Percentiles rank a stretch among this genome's conserved stretches.
Evolutionary conservation across 345 rosid species (phyloP).

Genomic region (Boechera divaricarpa): DNA sequence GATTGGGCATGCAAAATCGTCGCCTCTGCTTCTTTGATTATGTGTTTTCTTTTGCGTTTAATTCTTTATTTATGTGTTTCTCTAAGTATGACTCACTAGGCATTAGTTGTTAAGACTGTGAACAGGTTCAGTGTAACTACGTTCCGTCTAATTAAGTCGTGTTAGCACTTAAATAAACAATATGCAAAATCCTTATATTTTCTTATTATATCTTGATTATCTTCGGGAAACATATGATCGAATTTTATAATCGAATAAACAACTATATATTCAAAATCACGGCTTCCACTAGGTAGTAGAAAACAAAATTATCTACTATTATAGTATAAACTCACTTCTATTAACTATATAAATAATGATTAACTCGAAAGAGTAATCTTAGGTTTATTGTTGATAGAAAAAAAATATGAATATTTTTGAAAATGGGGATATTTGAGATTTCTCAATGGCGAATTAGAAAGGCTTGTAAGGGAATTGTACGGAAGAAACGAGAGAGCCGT

Average conservation of each 20-base stretch:
- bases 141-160: conserved; percentile 11
- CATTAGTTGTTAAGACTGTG: conserved; percentile 1
- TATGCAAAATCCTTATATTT: background rate
- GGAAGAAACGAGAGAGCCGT: conserved; percentile 28
- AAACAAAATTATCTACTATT: background rate
- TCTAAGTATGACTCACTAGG: background rate
- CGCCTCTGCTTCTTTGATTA: background rate
- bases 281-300: background rate
- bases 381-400: conserved; percentile 8
- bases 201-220: background rate
- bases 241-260: conserved; percentile 2
- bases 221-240: background rate
- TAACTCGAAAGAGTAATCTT: conserved; percentile 16
- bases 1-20: conserved; percentile 20
- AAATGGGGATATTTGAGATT: background rate
- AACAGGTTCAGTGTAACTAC: conserved; percentile 16
- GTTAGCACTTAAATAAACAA: conserved; percentile 11
- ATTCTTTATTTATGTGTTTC: background rate
- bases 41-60: background rate
- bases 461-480: conserved; percentile 35
- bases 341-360: background rate
- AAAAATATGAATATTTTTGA: background rate
- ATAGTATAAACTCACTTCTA: background rate
- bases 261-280: conserved; percentile 16
- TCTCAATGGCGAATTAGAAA: conserved; percentile 8